phyloP scores from a whole-genome alignment of 805 yeast genomes.

The Lipomyces spencermartinsiae region DNA sequence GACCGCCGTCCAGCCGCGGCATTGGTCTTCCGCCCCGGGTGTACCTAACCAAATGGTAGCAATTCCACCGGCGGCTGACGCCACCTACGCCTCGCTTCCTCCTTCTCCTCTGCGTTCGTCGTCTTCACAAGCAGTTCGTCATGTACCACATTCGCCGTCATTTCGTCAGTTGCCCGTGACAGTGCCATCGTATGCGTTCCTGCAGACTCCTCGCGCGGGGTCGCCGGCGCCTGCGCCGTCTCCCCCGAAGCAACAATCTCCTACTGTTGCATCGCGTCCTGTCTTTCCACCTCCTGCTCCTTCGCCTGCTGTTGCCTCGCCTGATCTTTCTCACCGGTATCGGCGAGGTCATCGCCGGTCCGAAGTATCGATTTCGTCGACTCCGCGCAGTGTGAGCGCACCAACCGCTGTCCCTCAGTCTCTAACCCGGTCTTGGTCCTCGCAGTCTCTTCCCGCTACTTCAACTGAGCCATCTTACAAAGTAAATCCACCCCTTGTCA shows the following conservation, averaged over 20 bases:
- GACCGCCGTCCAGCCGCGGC: constrained; percentile 5
- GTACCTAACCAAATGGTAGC: background rate
- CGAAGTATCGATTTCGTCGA: constrained; percentile 14
- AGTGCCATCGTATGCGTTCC: background rate
- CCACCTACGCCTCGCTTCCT: constrained; percentile 1
- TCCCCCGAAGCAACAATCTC: background rate
- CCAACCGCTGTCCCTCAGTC: constrained; percentile 1
- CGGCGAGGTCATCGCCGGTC: constrained; percentile 24
- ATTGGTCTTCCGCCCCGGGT: background rate
- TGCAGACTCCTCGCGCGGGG: constrained; percentile 10
- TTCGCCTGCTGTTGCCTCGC: background rate
- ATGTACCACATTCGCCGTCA: constrained; percentile 32
- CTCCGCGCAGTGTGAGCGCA: constrained; percentile 21
- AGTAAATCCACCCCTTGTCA: constrained; percentile 4
- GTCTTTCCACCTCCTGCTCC: constrained; percentile 7
- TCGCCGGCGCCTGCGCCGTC: background rate
- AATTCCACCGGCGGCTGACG: background rate
- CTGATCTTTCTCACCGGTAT: constrained; percentile 14
- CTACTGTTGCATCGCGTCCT: constrained; percentile 2
- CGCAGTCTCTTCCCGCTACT: constrained; percentile 7
- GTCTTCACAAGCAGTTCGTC: constrained; percentile 25
- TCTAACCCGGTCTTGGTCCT: constrained; percentile 16
- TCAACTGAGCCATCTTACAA: background rate
- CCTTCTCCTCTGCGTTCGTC: constrained; percentile 5
- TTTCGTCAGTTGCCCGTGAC: constrained; percentile 18